Conservation (phyloP, 768 basidiomycete species). For the Amanita rimosa region DNA sequence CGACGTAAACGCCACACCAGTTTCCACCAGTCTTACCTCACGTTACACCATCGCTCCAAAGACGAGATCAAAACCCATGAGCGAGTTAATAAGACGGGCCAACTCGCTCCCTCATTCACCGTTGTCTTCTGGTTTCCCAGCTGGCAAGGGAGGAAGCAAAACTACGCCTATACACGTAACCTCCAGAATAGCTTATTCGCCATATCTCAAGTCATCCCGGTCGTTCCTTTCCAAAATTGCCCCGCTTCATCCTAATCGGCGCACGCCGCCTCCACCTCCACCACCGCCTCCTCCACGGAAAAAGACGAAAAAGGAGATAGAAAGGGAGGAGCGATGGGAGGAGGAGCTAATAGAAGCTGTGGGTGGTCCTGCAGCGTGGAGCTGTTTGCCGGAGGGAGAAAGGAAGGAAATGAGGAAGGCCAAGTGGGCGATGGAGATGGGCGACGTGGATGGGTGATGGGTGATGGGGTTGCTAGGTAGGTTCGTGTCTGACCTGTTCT, state of each 20-base stretch:
- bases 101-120: slow-evolving; percentile 59
- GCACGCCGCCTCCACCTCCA: slow-evolving; percentile 61
- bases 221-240: slow-evolving; percentile 56
- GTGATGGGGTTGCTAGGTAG: not conserved
- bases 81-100: slow-evolving; percentile 64
- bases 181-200: slow-evolving; percentile 38
- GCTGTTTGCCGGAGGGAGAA: slow-evolving; percentile 34
- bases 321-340: slow-evolving; percentile 71
- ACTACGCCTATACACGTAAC: slow-evolving; percentile 9
- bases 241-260: slow-evolving; percentile 63
- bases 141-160: slow-evolving; percentile 10
- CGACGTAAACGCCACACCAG: slow-evolving; percentile 13
- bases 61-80: slow-evolving; percentile 50
- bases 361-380: slow-evolving; percentile 55
- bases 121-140: slow-evolving; percentile 24
- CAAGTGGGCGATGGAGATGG: slow-evolving; percentile 56
- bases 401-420: slow-evolving; percentile 42
- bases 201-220: slow-evolving; percentile 54
- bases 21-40: slow-evolving; percentile 13
- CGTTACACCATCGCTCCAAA: slow-evolving; percentile 39
- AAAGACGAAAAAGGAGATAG: slow-evolving; percentile 73
- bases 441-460: slow-evolving; percentile 39
- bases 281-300: slow-evolving; percentile 63
- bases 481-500: not conserved
- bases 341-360: slow-evolving; percentile 65